Base-by-base conservation (phyloP, 352 stramenopile species). In the Phytopythium aichiense region DNA sequence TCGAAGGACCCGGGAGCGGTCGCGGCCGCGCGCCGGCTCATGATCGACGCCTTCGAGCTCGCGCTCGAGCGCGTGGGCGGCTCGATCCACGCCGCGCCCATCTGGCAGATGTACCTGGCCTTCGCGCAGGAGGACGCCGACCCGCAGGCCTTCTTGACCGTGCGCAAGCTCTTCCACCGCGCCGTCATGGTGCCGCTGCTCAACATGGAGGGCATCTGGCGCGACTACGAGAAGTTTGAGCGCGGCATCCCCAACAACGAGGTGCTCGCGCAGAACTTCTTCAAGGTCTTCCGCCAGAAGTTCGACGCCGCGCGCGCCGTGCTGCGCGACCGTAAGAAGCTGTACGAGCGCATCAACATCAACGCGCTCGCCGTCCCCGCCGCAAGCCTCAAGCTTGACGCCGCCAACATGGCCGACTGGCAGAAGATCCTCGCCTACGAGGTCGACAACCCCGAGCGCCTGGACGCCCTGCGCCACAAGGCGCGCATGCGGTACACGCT, bases 161-260 rank as follows among this genome's bases (percentile, higher is more conserved):
- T 92, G 16, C 83, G 87, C 59, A 96, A 96, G 58, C 72, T 93
- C 25, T 96, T 91, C 58, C 87, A 96, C 58, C 85, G 87, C 31
- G 88, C 87, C 15, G 72, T 96, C 1, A 82, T 84, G 52, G 70
- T 92, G 25, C 87, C 87, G 0, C 79, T 93, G 12, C 73, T 81
- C 60, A 76, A 80, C 48, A 91, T 94, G 84, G 87, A 96, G 33
- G 77, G 63, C 13, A 81, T 96, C 55, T 94, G 86, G 83, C 82
- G 82, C 43, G 87, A 96, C 43, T 96, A 96, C 57, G 87, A 96
- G 59, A 92, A 93, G 59, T 94, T 96, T 46, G 87, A 96, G 60
- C 75, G 87, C 22, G 71, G 78, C 40, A 96, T 96, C 46, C 87
- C 87, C 2, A 96, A 96, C 60, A 96, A 96, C 65, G 87, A 96